These are phyloP conservation scores for Bolboschoenoplectus hybrid DNA, from an alignment of 202 grass and related monocot species.

Conservation along the genomic window DNA sequence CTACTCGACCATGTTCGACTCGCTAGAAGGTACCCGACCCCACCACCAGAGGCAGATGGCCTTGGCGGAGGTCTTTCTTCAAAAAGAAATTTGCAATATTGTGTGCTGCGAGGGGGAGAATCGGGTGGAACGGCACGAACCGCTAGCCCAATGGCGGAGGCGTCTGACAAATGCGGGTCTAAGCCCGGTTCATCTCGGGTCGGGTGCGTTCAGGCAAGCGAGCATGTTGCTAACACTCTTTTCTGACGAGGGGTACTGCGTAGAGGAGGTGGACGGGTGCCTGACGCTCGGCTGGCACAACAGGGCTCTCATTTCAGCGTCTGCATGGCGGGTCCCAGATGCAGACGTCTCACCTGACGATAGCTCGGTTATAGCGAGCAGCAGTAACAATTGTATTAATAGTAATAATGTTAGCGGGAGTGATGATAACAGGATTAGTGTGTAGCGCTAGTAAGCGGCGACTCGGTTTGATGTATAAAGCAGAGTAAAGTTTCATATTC, in stretches of 20 bases:
- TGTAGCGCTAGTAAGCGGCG: constrained; percentile 33
- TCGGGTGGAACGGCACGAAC: constrained; percentile 82
- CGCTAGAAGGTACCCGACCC: constrained; percentile 43
- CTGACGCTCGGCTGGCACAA: constrained; percentile 89
- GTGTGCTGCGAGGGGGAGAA: constrained; percentile 65
- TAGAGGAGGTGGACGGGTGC: constrained; percentile 79
- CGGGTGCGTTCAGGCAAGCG: constrained; percentile 77
- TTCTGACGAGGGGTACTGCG: constrained; percentile 79
- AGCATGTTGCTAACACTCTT: constrained; percentile 87
- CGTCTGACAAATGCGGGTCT: constrained; percentile 56
- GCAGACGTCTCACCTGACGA: background rate
- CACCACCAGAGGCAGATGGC: constrained; percentile 38
- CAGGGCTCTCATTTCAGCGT: constrained; percentile 73
- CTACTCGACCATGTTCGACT: constrained; percentile 97
- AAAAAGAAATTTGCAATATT: constrained; percentile 81
- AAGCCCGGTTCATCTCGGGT: constrained; percentile 62
- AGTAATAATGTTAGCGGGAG: constrained; percentile 40
- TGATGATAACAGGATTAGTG: constrained; percentile 43
- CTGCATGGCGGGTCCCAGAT: constrained; percentile 62
- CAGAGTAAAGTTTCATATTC: constrained; percentile 26
- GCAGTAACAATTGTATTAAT: constrained; percentile 50
- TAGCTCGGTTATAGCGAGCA: constrained; percentile 37
- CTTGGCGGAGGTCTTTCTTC: constrained; percentile 71
- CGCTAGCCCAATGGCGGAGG: constrained; percentile 59
- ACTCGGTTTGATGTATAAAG: constrained; percentile 37